Conservation (phyloP, 345 rosid species). For the Mangifera indica region DNA sequence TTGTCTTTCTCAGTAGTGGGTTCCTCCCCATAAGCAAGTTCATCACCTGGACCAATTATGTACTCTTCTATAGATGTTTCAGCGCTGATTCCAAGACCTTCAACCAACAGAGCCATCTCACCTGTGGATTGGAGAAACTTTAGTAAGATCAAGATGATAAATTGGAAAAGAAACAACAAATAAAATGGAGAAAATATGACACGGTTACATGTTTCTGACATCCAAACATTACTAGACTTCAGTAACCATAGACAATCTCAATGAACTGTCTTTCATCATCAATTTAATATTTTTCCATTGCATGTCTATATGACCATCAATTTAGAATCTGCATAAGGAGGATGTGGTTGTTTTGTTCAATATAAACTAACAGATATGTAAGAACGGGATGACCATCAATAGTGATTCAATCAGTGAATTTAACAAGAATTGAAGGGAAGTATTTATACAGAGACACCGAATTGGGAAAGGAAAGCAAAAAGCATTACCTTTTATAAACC, state of each 20-base stretch:
- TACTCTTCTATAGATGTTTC: constrained; percentile 90
- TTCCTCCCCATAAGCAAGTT: constrained; percentile 52
- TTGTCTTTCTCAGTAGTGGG: constrained; percentile 57
- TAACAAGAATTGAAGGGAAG: not conserved
- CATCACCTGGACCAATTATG: constrained; percentile 74
- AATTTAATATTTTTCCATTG: not conserved
- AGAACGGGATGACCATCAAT: not conserved
- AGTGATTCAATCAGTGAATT: not conserved
- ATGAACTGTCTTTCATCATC: not conserved
- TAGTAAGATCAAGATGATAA: constrained; percentile 13
- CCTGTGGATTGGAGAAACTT: constrained; percentile 47
- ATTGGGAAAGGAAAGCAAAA: not conserved
- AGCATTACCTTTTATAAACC: no score
- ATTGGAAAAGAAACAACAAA: not conserved
- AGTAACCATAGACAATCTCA: not conserved
- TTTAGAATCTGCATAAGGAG: not conserved
- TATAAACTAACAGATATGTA: not conserved
- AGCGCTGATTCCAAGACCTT: constrained; percentile 92
- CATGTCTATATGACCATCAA: not conserved
- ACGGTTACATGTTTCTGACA: not conserved
- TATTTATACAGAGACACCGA: not conserved
- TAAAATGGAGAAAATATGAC: not conserved
- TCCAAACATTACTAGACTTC: not conserved
- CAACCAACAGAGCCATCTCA: constrained; percentile 94
- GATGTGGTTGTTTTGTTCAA: not conserved